Evolutionary conservation across 306 rosid genomes (phyloP).

Genomic region (Acacia melanoxylon): DNA sequence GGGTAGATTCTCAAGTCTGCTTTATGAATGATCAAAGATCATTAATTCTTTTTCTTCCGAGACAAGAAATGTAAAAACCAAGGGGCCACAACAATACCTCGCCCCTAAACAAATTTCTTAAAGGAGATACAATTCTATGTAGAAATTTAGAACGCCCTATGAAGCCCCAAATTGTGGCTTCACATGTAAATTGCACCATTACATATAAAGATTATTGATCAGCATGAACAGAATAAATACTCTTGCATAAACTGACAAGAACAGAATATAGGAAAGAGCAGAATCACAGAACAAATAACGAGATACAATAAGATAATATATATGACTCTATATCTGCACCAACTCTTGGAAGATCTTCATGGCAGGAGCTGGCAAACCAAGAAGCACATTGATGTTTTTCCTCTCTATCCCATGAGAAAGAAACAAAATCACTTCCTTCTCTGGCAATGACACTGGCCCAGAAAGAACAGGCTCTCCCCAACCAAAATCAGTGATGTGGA

Average conservation of each 20-base stretch:
- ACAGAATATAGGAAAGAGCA: conserved; percentile 15
- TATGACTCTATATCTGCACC: conserved; percentile 49
- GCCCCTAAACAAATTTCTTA: conserved; percentile 10
- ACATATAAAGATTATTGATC: conserved; percentile 23
- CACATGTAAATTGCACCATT: conserved; percentile 6
- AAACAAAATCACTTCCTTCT: conserved; percentile 86
- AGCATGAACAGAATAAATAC: conserved; percentile 30
- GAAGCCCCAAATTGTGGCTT: conserved; percentile 13
- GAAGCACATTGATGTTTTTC: conserved; percentile 76
- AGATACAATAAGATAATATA: background rate
- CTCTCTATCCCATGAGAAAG: conserved; percentile 77
- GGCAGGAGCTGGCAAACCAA: conserved; percentile 87
- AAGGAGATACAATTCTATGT: background rate
- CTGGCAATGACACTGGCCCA: conserved; percentile 91
- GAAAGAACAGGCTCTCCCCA: conserved; percentile 95
- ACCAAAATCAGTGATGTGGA: conserved; percentile 83
- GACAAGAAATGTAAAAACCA: background rate
- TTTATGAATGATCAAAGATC: background rate
- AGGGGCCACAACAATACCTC: background rate
- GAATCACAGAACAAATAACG: background rate
- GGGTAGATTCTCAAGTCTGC: background rate
- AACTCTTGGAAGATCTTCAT: conserved; percentile 76
- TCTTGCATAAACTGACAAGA: background rate
- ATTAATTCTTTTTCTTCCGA: background rate
- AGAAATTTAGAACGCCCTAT: background rate